Conservation (phyloP, 371 early-diverging fungal genomes). For the Mortierella sp. region DNA sequence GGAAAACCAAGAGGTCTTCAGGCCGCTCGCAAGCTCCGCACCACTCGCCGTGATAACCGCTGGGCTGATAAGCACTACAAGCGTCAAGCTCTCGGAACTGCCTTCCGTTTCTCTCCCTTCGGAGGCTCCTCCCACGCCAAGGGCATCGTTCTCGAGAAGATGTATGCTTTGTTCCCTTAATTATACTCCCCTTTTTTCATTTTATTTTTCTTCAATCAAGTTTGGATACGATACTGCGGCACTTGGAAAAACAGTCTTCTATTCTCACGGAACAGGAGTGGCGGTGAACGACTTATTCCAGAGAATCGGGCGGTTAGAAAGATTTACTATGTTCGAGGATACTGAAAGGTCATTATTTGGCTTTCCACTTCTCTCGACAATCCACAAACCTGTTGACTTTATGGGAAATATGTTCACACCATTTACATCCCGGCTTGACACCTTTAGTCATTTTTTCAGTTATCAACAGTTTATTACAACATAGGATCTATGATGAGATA, state of each 20-base stretch:
- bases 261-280: slow-evolving; percentile 3
- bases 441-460: not conserved
- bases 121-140: slow-evolving; percentile 99
- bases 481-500: not conserved
- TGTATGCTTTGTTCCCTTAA: slow-evolving; percentile 68
- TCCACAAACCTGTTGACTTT: too few relatives aligned
- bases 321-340: not conserved
- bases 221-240: not conserved
- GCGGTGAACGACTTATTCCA: not conserved
- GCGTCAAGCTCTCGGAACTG: slow-evolving; percentile 98
- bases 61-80: slow-evolving; percentile 99
- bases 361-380: too few relatives aligned
- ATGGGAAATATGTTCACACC: not conserved
- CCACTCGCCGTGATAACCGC: slow-evolving; percentile 96
- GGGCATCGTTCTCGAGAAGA: slow-evolving; percentile 99
- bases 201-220: not conserved
- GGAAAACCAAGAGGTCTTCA: slow-evolving; percentile 99
- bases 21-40: slow-evolving; percentile 99
- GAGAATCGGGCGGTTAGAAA: not conserved
- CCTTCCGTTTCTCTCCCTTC: slow-evolving; percentile 97
- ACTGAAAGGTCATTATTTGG: not conserved
- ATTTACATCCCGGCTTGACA: not conserved
- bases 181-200: slow-evolving; percentile 59
- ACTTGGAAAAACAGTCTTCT: not conserved
- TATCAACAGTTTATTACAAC: not conserved